Evolutionary conservation across 2,329 filamentous ascomycete genomes (phyloP).

Genomic region (Neofusicoccum sp.): DNA sequence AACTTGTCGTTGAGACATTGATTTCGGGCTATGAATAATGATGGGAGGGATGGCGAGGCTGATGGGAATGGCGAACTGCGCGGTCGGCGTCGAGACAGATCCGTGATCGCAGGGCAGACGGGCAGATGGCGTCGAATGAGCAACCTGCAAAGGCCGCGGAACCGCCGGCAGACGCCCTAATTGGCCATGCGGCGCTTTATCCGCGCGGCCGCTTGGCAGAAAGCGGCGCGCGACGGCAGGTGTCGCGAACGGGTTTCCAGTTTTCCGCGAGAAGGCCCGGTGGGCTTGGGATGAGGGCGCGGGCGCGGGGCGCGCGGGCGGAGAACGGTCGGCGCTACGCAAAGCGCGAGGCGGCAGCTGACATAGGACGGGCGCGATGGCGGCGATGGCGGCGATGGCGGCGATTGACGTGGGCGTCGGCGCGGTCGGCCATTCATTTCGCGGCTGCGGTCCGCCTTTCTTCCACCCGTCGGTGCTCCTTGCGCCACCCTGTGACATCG

Average conservation of each 20-base stretch:
- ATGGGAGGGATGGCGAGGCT: too few relatives aligned
- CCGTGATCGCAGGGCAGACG: not conserved
- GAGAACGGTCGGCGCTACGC: slow-evolving; percentile 13
- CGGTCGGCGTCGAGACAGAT: not conserved
- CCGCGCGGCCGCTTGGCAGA: slow-evolving; percentile 9
- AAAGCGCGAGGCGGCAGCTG: not conserved
- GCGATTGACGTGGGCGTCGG: slow-evolving; percentile 13
- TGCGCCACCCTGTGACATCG: slow-evolving; percentile 20
- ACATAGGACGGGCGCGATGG: not conserved
- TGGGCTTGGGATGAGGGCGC: not conserved
- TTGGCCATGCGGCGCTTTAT: slow-evolving; percentile 9
- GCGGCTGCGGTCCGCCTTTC: slow-evolving; percentile 14
- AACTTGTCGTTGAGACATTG: too few relatives aligned
- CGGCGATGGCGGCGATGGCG: not conserved
- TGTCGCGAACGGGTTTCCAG: slow-evolving; percentile 17
- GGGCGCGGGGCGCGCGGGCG: not conserved
- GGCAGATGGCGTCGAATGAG: slow-evolving; percentile 2
- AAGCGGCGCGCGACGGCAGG: not conserved
- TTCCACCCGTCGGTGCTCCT: slow-evolving; percentile 11
- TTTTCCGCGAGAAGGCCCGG: not conserved
- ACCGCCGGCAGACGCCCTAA: slow-evolving; percentile 7
- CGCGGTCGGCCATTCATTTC: slow-evolving; percentile 6
- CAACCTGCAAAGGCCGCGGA: slow-evolving; percentile 1
- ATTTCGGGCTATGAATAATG: too few relatives aligned
- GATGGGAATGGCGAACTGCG: not conserved